Base-by-base conservation (phyloP, 768 basidiomycete genomes). In the Suillus clintonianus region DNA sequence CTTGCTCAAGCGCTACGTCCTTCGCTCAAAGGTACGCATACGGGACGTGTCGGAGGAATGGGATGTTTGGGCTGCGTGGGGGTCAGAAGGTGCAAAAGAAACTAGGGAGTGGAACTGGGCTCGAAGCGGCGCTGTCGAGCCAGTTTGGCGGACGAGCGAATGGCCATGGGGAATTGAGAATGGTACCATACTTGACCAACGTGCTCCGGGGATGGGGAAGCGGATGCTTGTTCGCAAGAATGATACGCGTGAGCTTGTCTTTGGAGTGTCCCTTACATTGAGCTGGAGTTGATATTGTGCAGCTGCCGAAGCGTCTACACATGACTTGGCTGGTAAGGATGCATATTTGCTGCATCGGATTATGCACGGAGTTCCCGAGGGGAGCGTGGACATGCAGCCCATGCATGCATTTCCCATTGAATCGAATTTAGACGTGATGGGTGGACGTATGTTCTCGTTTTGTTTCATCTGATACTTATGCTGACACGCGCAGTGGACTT, bases 371-470 rank as follows among this genome's bases (percentile, higher is more conserved):
- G 90, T 99, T 4, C 92, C 97, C 2, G 97, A 99, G 80, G 95
- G 96, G 0, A 78, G 78, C 13, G 71, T 72, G 0, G 97, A 99
- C 71, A 90, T 97, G 3, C 75, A 79, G 17, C 89, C 94, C 15
- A 82, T 88, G 71, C 85, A 89, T 10, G 86, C 94, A 0, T 89
- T 99, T 67, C 97, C 97, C 5, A 90, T 98, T 81, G 97, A 99
- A 66, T 94, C 93, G 8, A 95, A 96, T 76, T 78, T 99, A 68
- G 97, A 99, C 73, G 79, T 91, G 47, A 98, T 98, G 92, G 95
- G 95, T 57, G 97, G 88, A 71, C 79, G 96, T 97, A 70, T 77
- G 91, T 82, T 32, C 39, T 55, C 27, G 59, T 58, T 53, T 61
- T 32, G n/a, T 60, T 45, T 43, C 4, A 14, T 45, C 32, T 19